A percentile compares a stretch with the other conserved stretches of the same genome.
These are phyloP conservation scores for Rhodotorula mucilaginosa DNA, from an alignment of 1,284 basidiomycete genomes.

Conservation along the genomic window DNA sequence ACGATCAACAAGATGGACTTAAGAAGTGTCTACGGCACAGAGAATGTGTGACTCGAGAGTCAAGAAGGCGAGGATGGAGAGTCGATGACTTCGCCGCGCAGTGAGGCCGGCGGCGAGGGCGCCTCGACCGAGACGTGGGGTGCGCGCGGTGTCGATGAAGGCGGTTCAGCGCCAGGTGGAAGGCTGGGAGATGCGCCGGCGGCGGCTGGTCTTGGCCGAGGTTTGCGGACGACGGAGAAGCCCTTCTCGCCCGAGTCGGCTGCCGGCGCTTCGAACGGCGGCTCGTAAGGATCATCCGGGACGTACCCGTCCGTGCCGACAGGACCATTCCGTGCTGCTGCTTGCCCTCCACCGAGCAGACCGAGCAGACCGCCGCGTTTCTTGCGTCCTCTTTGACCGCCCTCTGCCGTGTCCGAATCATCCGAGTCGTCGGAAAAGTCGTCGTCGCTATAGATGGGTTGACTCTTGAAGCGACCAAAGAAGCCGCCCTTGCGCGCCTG, in stretches of 20 bases:
- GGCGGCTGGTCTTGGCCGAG: constrained; percentile 19
- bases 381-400: too few species aligned
- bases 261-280: constrained; percentile 4
- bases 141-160: neutral
- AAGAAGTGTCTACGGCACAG: constrained; percentile 1
- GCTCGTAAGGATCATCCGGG: constrained; percentile 5
- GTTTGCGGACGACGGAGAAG: constrained; percentile 38
- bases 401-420: constrained; percentile 28
- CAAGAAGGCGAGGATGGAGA: neutral
- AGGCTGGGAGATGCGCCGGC: neutral
- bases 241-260: constrained; percentile 23
- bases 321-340: neutral
- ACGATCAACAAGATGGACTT: neutral
- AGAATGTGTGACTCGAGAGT: neutral
- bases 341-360: neutral
- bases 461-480: constrained; percentile 38
- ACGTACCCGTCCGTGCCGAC: neutral
- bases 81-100: constrained; percentile 13
- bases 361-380: constrained; percentile 9
- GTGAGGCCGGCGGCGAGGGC: constrained; percentile 19
- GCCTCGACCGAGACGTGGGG: constrained; percentile 33
- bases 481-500: constrained; percentile 23
- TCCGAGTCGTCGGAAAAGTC: constrained; percentile 24
- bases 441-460: constrained; percentile 23
- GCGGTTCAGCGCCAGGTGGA: neutral